Evolutionary conservation across 805 yeast genomes (phyloP).

Genomic region (Komagataella ulmi): DNA sequence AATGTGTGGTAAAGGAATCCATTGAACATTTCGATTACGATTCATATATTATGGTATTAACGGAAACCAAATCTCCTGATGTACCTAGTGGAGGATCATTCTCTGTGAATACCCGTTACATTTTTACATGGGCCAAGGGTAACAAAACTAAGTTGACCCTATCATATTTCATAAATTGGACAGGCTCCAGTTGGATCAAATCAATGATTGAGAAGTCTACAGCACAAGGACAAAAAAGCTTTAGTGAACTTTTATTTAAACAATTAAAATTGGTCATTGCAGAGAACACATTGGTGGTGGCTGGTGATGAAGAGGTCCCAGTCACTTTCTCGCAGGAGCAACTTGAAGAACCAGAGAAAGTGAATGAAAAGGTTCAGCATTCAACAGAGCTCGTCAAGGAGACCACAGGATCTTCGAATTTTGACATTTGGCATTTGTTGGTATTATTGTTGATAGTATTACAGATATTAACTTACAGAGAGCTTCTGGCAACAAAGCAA

Average conservation of each 20-base stretch:
- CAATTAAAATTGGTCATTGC: neutral
- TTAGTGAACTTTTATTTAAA: constrained; percentile 12
- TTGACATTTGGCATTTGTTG: neutral
- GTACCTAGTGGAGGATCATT: constrained; percentile 90
- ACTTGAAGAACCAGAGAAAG: neutral
- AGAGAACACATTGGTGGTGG: neutral
- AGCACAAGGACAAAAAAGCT: constrained; percentile 61
- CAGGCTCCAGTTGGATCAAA: constrained; percentile 86
- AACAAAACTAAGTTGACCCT: constrained; percentile 47
- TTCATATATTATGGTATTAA: constrained; percentile 43
- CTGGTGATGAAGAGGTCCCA: neutral
- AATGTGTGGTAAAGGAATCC: constrained; percentile 43
- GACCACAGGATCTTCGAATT: neutral
- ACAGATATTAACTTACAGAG: neutral
- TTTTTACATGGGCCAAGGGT: constrained; percentile 59
- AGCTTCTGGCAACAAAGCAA: neutral
- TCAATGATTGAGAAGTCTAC: constrained; percentile 81
- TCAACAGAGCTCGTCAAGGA: neutral
- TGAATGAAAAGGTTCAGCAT: neutral
- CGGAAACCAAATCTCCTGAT: constrained; percentile 71
- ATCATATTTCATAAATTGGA: constrained; percentile 81
- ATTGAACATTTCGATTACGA: constrained; percentile 41
- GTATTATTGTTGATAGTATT: neutral
- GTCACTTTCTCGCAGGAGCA: neutral
- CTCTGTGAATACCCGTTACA: constrained; percentile 57